Evolutionary conservation across 345 rosid species (phyloP), one percentile per base, ranked within the genome.

Genomic region (Arabis hirsuta): DNA sequence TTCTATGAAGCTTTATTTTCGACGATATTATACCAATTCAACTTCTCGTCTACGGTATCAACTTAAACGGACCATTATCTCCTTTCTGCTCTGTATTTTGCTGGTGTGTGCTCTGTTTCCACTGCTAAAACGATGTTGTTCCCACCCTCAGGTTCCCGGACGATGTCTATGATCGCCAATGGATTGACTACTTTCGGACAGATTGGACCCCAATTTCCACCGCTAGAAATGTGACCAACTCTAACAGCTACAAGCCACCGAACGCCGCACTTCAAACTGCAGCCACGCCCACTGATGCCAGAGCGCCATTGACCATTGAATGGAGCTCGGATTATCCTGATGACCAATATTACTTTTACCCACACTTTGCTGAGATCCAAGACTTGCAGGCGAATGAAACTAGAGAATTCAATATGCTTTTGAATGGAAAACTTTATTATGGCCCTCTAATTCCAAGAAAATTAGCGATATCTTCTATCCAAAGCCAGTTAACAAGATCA

Each of bases 111-210:
- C 16, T 16, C 16, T 0, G 16, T 16, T 31, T 31, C 34, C 34
- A 31, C 34, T 4, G 6, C 34, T 75, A 16, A 59, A 62, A 11
- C 12, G 0, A 5, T 14, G 0, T 1, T 73, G 4, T 57, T 57
- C 0, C 20, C 45, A 47, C n/a, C 26, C 32, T 3, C 46, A 82
- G 87, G 89, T 83, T 32, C 64, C 50, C 74, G 9, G 24, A 78
- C 0, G 87, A 85, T 34, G 26, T 16, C 0, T 76, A 43, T 24
- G 89, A 85, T 34, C 81, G 87, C 19, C 47, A 14, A 31, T 74
- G 78, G 78, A n/a, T n/a, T n/a, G n/a, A n/a, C n/a, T n/a, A n/a
- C n/a, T n/a, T n/a, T n/a, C n/a, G n/a, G n/a, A n/a, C n/a, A n/a
- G n/a, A n/a, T n/a, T n/a, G n/a, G 74, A 68, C 64, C 6, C 43